Conservation (phyloP, 371 early-diverging fungal species). For the Mucor piriformis region DNA sequence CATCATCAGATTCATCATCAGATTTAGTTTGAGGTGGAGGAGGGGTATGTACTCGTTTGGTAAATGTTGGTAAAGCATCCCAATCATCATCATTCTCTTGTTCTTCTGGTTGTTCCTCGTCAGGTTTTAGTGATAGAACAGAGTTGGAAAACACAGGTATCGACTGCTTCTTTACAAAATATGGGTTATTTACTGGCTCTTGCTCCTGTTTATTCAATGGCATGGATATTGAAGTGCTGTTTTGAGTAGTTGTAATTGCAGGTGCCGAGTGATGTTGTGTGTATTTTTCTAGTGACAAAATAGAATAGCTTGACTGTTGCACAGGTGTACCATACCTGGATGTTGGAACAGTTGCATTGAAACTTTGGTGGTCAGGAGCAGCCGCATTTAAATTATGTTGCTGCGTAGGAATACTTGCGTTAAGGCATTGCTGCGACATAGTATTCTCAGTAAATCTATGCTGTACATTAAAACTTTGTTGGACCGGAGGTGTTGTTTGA, state of each 20-base stretch:
- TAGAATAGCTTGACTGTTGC: neutral
- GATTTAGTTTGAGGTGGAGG: neutral
- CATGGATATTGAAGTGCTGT: neutral
- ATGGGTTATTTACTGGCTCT: slow-evolving; percentile 5
- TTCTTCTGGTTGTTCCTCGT: slow-evolving; percentile 12
- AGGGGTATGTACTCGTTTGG: slow-evolving; percentile 6
- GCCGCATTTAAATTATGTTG: neutral
- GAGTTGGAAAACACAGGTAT: slow-evolving; percentile 19
- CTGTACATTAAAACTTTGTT: too few species aligned
- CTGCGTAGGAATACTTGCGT: too few species aligned
- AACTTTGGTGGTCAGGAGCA: neutral
- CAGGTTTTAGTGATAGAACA: slow-evolving; percentile 20
- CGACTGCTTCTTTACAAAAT: slow-evolving; percentile 4
- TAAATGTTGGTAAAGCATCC: neutral
- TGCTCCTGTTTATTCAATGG: slow-evolving; percentile 1
- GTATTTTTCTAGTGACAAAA: neutral
- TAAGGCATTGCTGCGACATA: too few species aligned
- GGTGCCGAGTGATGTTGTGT: neutral
- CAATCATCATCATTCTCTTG: slow-evolving; percentile 10
- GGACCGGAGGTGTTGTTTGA: too few species aligned
- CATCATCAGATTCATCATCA: slow-evolving; percentile 14
- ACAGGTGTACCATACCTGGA: too few species aligned
- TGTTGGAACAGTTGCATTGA: too few species aligned
- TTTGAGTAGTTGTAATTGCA: neutral
- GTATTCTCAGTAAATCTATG: too few species aligned